Evolutionary conservation across 495 filamentous ascomycete species (phyloP).

Genomic region (Neurospora sp.): DNA sequence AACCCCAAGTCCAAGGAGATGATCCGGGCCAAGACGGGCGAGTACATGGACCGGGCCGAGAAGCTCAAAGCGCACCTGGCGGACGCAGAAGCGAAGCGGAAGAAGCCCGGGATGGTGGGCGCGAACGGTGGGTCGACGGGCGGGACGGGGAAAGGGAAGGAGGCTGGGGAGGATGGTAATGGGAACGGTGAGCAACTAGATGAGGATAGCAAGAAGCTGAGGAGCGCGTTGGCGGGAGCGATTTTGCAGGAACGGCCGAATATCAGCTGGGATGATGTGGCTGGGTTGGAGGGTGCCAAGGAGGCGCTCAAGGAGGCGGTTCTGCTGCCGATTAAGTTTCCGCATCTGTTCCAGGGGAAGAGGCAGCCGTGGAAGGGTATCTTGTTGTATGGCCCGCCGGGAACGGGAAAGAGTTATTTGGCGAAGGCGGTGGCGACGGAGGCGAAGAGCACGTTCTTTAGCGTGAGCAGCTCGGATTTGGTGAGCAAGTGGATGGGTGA

Average conservation of each 20-base stretch:
- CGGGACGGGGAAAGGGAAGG: conserved; percentile 46
- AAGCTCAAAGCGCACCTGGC: conserved; percentile 87
- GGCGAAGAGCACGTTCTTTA: conserved; percentile 99
- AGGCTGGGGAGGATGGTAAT: conserved; percentile 36
- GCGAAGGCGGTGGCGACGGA: conserved; percentile 97
- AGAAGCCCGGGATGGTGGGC: conserved; percentile 68
- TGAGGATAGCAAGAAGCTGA: conserved; percentile 87
- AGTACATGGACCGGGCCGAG: conserved; percentile 98
- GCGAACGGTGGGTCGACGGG: conserved; percentile 73
- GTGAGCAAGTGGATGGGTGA: conserved; percentile 99
- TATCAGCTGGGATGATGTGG: conserved; percentile 94
- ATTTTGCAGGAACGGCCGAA: conserved; percentile 94
- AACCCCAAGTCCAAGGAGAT: conserved; percentile 92
- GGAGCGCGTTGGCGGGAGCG: conserved; percentile 81
- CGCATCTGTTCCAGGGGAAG: conserved; percentile 93
- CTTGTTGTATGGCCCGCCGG: conserved; percentile 88
- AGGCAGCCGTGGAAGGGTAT: conserved; percentile 98
- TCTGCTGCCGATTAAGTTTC: conserved; percentile 94
- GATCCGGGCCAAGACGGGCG: conserved; percentile 82
- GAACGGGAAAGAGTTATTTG: conserved; percentile 93
- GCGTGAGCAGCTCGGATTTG: conserved; percentile 90
- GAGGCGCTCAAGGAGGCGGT: conserved; percentile 97
- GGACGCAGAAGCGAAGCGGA: conserved; percentile 61
- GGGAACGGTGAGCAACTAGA: too few species aligned
- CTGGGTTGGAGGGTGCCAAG: conserved; percentile 90